phyloP scores from a whole-genome alignment of 805 yeast genomes.

The Clavispora santaluciae region DNA sequence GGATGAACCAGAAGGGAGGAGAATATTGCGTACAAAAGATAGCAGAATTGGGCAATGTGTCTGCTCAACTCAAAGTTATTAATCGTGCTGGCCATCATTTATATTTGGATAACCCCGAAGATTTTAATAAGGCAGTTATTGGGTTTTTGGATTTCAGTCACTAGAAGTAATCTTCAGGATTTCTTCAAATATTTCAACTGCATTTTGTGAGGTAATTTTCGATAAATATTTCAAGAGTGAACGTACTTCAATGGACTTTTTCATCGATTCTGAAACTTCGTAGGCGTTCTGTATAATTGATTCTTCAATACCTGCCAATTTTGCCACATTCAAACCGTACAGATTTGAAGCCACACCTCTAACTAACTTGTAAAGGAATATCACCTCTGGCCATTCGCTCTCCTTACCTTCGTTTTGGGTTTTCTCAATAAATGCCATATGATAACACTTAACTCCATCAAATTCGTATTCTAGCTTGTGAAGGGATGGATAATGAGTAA shows the following conservation, averaged over 20 bases:
- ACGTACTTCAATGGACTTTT: constrained; percentile 20
- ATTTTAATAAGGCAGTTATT: constrained; percentile 22
- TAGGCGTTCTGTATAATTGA: constrained; percentile 44
- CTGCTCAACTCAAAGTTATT: constrained; percentile 19
- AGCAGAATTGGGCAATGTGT: constrained; percentile 8
- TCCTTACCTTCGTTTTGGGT: constrained; percentile 22
- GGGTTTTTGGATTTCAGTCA: constrained; percentile 18
- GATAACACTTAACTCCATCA: constrained; percentile 51
- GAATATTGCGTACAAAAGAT: constrained; percentile 26
- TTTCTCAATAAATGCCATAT: constrained; percentile 60
- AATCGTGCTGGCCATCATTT: constrained; percentile 40
- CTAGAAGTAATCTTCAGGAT: not conserved
- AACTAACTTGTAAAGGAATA: constrained; percentile 35
- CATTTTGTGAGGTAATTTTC: not conserved
- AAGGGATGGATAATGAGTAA: constrained; percentile 78
- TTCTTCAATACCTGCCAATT: constrained; percentile 58
- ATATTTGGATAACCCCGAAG: constrained; percentile 35
- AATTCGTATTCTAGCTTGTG: constrained; percentile 44
- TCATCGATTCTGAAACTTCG: constrained; percentile 29
- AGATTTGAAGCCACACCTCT: constrained; percentile 48
- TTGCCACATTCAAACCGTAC: constrained; percentile 84
- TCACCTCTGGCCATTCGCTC: constrained; percentile 30
- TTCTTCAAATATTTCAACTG: not conserved
- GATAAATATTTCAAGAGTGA: not conserved
- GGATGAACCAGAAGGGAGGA: constrained; percentile 42